Percentiles rank a stretch among this genome's conserved stretches.
phyloP scores from a whole-genome alignment of 495 filamentous ascomycete species.

The Xylaria intraflava region DNA sequence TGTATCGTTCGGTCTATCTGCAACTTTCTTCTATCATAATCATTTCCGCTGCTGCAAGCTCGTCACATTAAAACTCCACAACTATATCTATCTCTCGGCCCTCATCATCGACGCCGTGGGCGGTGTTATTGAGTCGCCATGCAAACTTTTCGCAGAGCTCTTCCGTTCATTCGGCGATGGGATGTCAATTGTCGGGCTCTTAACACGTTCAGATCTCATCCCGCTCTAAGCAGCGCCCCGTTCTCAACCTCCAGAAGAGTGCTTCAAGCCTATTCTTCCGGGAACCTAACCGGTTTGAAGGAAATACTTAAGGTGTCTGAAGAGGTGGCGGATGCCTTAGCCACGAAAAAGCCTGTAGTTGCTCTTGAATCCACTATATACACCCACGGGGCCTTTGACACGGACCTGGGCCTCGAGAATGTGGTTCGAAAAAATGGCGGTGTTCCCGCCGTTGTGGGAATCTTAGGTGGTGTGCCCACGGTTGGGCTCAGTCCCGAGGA shows the following conservation, averaged over 20 bases:
- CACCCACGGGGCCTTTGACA: conserved; percentile 70
- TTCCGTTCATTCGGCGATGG: background rate
- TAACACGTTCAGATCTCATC: background rate
- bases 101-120: background rate
- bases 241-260: conserved; percentile 14
- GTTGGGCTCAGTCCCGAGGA: conserved; percentile 69
- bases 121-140: background rate
- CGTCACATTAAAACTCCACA: too few species aligned
- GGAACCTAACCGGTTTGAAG: conserved; percentile 30
- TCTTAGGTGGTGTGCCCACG: conserved; percentile 71
- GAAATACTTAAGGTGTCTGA: conserved; percentile 68
- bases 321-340: conserved; percentile 72
- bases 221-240: background rate
- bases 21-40: background rate
- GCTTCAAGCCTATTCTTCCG: conserved; percentile 5
- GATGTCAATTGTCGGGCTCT: background rate
- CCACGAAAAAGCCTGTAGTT: conserved; percentile 69
- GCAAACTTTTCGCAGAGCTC: conserved; percentile 1
- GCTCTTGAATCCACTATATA: conserved; percentile 87
- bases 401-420: conserved; percentile 74
- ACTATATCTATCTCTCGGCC: background rate
- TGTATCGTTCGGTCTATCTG: too few species aligned
- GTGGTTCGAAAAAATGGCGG: conserved; percentile 74
- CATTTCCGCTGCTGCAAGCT: too few species aligned
- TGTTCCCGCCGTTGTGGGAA: conserved; percentile 85